Base-by-base conservation (phyloP, 2,329 filamentous ascomycete genomes). In the Pseudocercospora macadamiae region DNA sequence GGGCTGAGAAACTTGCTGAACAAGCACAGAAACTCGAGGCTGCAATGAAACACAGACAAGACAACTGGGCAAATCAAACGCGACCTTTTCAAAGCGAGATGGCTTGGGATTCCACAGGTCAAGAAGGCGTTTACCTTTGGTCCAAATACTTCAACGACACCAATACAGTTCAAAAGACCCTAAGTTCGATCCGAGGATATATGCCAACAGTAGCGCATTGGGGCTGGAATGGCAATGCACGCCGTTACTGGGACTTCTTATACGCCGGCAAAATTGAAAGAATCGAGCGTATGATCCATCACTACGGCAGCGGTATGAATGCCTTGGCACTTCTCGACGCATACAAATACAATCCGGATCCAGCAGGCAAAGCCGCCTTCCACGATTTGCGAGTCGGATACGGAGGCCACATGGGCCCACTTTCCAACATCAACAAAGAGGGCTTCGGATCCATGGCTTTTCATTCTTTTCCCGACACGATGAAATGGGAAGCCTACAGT, bases 161-260 rank as follows among this genome's bases (percentile, higher is more conserved):
- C 0, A 66, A 66, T 0, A 82, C 82, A 0, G 76, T 74, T 0
- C 68, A 68, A 1, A 86, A 85, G 63, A 80, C 88, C 0, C 74
- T 86, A 45, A 75, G 81, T 55, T 82, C 79, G 19, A 82, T 86
- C 3, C 67, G 83, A 1, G 84, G 81, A 0, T 86, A 81, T 61
- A 84, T 80, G 75, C 83, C 84, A 0, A 82, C 81, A 0, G 79
- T 86, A 0, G 75, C 82, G 0, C 84, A 86, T 62, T 86, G 84
- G 84, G 84, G 82, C 2, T 86, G 81, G 81, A 85, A 86, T 52
- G 84, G 84, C 10, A 86, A 86, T 61, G 82, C 83, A 0, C 77
- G 84, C 1, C 72, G 83, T 4, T 86, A 86, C 68, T 86, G 84
- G 84, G 84, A 86, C 64, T 84, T 83, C 53, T 70, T 81, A 71